A percentile compares a stretch with the other conserved stretches of the same genome.
phyloP scores from a whole-genome alignment of 2,329 filamentous ascomycete species.

The Phaeophleospora eucalypticola region DNA sequence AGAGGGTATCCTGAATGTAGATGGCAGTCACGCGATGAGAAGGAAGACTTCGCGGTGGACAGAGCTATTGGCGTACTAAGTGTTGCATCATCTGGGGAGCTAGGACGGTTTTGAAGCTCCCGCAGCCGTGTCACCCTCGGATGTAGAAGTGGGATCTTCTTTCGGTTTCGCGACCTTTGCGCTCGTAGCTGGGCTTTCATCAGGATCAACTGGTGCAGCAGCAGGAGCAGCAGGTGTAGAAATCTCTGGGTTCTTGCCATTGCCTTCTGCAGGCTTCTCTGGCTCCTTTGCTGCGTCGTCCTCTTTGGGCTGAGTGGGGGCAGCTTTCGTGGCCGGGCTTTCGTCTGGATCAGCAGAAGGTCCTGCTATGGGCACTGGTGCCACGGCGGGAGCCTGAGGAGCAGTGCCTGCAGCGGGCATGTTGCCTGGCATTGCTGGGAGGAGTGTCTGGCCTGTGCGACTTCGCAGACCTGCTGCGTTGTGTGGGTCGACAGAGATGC shows the following conservation, averaged over 20 bases:
- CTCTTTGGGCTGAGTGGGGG: conserved; percentile 6
- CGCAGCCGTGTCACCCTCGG: background rate
- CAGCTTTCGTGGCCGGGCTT: conserved; percentile 25
- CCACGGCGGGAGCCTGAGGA: conserved; percentile 3
- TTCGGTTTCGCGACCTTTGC: conserved; percentile 5
- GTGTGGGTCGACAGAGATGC: conserved; percentile 21
- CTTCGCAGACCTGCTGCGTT: conserved; percentile 23
- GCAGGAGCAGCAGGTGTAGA: background rate
- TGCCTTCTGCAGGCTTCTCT: conserved; percentile 1
- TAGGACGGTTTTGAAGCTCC: background rate
- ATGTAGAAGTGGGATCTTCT: background rate
- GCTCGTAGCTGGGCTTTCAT: conserved; percentile 15
- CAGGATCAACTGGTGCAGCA: conserved; percentile 7
- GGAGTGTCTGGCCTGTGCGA: conserved; percentile 14
- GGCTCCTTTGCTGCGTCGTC: no score
- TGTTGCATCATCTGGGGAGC: background rate
- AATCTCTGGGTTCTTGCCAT: conserved; percentile 4
- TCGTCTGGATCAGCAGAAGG: conserved; percentile 26
- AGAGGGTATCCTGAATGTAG: no score
- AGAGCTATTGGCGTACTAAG: no score
- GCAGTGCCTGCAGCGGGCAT: conserved; percentile 8
- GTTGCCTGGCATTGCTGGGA: conserved; percentile 7
- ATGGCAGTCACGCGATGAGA: no score
- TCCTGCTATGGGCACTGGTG: background rate
- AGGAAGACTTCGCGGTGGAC: no score